Conservation (phyloP, 495 filamentous ascomycete species). For the Aspergillus ostianus region DNA sequence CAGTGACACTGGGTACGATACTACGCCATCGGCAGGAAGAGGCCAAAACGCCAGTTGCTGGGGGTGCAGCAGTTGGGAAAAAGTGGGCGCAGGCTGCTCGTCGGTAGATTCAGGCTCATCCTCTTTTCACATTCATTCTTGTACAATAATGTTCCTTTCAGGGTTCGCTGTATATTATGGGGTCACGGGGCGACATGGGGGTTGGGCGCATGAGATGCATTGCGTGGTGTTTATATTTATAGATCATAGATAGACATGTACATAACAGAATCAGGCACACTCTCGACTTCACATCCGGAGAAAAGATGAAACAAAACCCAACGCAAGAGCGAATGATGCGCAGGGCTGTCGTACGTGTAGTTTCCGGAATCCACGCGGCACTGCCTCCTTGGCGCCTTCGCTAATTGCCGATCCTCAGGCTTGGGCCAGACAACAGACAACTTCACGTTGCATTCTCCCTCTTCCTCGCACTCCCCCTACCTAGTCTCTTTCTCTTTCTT, state of each 20-base stretch:
- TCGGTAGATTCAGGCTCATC: no score
- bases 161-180: background rate
- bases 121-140: background rate
- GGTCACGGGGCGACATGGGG: background rate
- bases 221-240: background rate
- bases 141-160: background rate
- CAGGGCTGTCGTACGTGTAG: background rate
- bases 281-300: background rate
- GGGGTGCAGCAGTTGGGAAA: no score
- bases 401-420: conserved; percentile 20
- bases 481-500: background rate
- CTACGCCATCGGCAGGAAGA: no score
- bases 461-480: background rate
- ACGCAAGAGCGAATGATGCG: background rate
- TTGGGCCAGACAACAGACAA: conserved; percentile 6
- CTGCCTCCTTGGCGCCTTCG: conserved; percentile 22
- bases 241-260: background rate
- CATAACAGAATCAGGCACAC: background rate
- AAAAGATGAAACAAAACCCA: background rate
- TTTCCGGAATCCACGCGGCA: conserved; percentile 13
- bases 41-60: no score
- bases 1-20: conserved; percentile 14
- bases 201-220: background rate
- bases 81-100: no score
- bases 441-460: conserved; percentile 7